Percentiles rank a stretch among this genome's conserved stretches.
These are phyloP conservation scores for Epipyxis sp. DNA, from an alignment of 108 stramenopile genomes.

Conservation along the genomic window DNA sequence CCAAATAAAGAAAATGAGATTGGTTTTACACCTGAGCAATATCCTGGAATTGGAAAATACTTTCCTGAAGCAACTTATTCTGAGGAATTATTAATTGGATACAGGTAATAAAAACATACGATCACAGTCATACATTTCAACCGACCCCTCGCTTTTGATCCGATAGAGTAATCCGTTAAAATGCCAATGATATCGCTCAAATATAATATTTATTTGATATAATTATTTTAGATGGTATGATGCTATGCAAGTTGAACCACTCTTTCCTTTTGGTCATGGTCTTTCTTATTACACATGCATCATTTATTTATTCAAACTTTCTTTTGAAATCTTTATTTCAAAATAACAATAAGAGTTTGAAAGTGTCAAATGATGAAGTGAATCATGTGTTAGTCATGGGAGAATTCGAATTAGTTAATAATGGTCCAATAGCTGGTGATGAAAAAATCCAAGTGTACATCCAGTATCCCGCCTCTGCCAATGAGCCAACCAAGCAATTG, in stretches of 20 bases:
- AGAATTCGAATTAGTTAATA: neutral
- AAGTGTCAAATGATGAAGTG: no score
- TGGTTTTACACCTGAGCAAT: constrained; percentile 32
- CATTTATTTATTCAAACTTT: constrained; percentile 45
- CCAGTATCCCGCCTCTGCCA: neutral
- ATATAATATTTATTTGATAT: no score
- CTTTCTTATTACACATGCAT: constrained; percentile 64
- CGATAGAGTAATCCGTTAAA: no score
- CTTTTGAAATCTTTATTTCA: neutral
- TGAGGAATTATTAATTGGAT: constrained; percentile 68
- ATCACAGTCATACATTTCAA: no score
- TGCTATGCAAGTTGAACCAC: constrained; percentile 45
- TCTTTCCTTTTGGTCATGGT: constrained; percentile 70
- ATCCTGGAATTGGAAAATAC: constrained; percentile 17
- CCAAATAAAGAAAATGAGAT: constrained; percentile 41
- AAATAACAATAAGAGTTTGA: no score
- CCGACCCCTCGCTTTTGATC: no score
- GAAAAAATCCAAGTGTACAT: constrained; percentile 23
- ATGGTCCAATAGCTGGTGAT: constrained; percentile 2
- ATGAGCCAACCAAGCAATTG: constrained; percentile 6
- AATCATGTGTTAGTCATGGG: no score
- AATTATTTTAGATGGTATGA: constrained; percentile 67
- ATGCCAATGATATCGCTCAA: no score
- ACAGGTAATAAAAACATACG: no score
- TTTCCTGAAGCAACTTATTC: constrained; percentile 52